phyloP scores from a whole-genome alignment of 371 early-diverging fungal genomes.

The Parasitella parasitica region DNA sequence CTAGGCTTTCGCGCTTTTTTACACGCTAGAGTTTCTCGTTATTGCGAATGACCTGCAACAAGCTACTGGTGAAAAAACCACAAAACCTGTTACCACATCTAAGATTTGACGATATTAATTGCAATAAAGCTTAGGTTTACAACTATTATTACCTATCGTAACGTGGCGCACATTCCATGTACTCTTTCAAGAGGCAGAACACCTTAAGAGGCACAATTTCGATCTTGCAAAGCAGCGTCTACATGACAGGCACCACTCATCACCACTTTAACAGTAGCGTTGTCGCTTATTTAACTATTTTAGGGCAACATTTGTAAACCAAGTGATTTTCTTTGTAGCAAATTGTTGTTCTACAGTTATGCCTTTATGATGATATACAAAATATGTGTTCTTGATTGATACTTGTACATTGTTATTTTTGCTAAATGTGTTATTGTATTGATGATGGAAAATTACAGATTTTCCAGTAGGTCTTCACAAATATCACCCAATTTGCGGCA shows the following conservation, averaged over 20 bases:
- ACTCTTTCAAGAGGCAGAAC: constrained; percentile 16
- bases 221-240: constrained; percentile 11
- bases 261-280: constrained; percentile 16
- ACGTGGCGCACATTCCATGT: constrained; percentile 19
- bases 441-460: constrained; percentile 16
- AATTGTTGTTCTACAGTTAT: not conserved
- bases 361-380: constrained; percentile 18
- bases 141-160: constrained; percentile 32
- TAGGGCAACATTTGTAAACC: constrained; percentile 17
- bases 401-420: not conserved
- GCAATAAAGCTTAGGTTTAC: not conserved
- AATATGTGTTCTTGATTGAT: constrained; percentile 4
- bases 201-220: constrained; percentile 21
- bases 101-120: not conserved
- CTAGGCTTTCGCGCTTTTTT: constrained; percentile 12
- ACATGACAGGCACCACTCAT: constrained; percentile 19
- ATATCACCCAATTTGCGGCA: constrained; percentile 17
- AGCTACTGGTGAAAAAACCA: not conserved
- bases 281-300: constrained; percentile 14
- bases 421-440: not conserved
- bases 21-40: not conserved
- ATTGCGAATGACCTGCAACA: constrained; percentile 22
- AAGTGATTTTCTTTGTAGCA: constrained; percentile 13
- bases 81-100: constrained; percentile 23
- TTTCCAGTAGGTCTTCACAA: constrained; percentile 20